Evolutionary conservation across 2,329 filamentous ascomycete genomes (phyloP), one percentile per base, ranked within the genome.

Genomic region (Grosmannia penicillata): DNA sequence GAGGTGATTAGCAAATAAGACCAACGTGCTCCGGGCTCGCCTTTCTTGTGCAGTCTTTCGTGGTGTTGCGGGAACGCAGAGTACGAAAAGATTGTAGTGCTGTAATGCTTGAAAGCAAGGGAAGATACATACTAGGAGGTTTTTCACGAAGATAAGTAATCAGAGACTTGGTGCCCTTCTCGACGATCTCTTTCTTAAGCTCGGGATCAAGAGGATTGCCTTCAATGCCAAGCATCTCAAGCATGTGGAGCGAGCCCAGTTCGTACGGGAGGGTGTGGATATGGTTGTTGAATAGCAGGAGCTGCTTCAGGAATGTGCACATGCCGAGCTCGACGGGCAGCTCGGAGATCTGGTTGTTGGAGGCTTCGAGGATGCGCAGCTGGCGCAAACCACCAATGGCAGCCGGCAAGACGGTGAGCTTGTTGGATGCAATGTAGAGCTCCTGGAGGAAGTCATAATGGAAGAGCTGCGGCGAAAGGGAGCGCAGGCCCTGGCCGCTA

Each of bases 321-420:
- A 96, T 98, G 53, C 91, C 91, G 43, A 98, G 75, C 62, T 98
- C 89, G 18, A 82, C 73, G 1, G 91, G 91, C 4, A 98, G 65
- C 46, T 82, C 76, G 8, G 70, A 71, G 43, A 98, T 68, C 44
- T 89, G 75, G 57, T 98, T 98, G 61, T 80, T 77, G 0, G 91
- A 96, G 4, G 87, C 70, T 57, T 98, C 89, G 35, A 98, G 71
- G 51, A 87, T 73, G 26, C 75, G 81, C 35, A 98, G 63, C 46
- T 82, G 79, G 46, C 87, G 78, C 47, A 98, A 66, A 49, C 80
- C 72, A 28, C 91, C 87, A 54, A 98, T 85, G 18, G 77, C 69
- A 27, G 81, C 64, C 11, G 89, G 86, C n/a, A 98, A 64, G 33
- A 71, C 68, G 22, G 76, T 76, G 42, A 98, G 70, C 56, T 86